phyloP scores from a whole-genome alignment of 192 early-diverging fungal species.

The Coemansia sp. region DNA sequence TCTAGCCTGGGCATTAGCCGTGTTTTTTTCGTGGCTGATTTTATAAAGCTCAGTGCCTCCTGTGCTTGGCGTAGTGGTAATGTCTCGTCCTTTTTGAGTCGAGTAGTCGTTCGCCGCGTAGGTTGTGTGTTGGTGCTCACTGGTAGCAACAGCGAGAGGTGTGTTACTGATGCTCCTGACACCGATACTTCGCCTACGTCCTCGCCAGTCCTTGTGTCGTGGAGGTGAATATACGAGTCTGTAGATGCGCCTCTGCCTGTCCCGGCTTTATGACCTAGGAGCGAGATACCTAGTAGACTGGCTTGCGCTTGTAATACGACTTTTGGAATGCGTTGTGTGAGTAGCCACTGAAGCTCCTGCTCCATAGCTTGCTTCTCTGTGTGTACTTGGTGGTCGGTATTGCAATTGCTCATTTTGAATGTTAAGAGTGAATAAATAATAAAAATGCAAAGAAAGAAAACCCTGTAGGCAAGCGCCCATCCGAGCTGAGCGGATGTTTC shows the following conservation, averaged over 20 bases:
- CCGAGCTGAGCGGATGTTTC: neutral
- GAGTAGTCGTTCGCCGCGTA: slow-evolving; percentile 19
- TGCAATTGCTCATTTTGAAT: neutral
- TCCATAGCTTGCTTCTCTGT: slow-evolving; percentile 11
- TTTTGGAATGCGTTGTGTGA: slow-evolving; percentile 41
- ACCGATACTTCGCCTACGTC: slow-evolving; percentile 30
- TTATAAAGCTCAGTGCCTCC: slow-evolving; percentile 36
- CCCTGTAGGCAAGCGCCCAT: neutral
- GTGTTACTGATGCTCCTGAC: slow-evolving; percentile 26
- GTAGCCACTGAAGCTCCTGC: slow-evolving; percentile 37
- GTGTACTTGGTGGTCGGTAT: no score
- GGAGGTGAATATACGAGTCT: slow-evolving; percentile 6
- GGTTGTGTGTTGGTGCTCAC: slow-evolving; percentile 19
- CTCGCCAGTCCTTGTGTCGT: slow-evolving; percentile 10
- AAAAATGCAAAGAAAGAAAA: neutral
- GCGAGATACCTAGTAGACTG: slow-evolving; percentile 18
- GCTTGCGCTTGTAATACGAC: slow-evolving; percentile 8
- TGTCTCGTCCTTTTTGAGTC: slow-evolving; percentile 43
- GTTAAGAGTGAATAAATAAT: neutral
- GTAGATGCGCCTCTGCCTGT: slow-evolving; percentile 10
- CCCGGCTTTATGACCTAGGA: slow-evolving; percentile 4
- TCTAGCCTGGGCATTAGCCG: slow-evolving; percentile 3
- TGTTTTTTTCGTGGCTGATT: slow-evolving; percentile 20
- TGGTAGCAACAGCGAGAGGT: slow-evolving; percentile 34
- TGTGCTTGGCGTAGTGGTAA: slow-evolving; percentile 34